A percentile compares a stretch with the other conserved stretches of the same genome.
Conservation (phyloP, 129 eudicot genomes). For the Helianthus tuberosus region DNA sequence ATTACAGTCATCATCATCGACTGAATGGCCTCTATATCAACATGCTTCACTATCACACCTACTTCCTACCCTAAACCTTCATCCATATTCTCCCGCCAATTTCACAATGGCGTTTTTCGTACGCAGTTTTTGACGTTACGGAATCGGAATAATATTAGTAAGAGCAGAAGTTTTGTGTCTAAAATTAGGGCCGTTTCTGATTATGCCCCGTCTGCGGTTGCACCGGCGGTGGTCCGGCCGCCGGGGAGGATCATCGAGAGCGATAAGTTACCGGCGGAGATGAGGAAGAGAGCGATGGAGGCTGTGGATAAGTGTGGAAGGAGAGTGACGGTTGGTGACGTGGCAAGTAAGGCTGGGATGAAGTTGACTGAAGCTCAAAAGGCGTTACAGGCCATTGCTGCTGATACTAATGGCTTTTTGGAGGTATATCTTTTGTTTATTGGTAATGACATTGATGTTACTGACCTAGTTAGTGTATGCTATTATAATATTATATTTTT, state of each 20-base stretch:
- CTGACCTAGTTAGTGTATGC: not conserved
- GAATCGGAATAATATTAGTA: constrained; percentile 19
- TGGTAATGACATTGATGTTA: not conserved
- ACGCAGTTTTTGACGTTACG: not conserved
- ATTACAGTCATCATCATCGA: not conserved
- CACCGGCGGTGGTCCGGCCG: constrained; percentile 26
- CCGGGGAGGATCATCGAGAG: constrained; percentile 79
- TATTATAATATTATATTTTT: not conserved
- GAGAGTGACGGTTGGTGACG: constrained; percentile 92
- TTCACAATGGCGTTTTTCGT: constrained; percentile 23
- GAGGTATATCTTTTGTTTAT: constrained; percentile 44
- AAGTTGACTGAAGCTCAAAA: constrained; percentile 72
- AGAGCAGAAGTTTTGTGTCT: constrained; percentile 22
- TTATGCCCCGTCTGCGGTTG: constrained; percentile 27
- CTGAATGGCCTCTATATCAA: constrained; percentile 68
- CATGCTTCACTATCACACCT: constrained; percentile 47
- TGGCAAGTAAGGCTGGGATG: constrained; percentile 77
- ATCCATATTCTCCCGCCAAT: not conserved
- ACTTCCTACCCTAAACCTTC: constrained; percentile 23
- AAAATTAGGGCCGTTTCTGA: constrained; percentile 48
- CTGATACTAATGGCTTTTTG: constrained; percentile 83
- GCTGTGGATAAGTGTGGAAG: constrained; percentile 77
- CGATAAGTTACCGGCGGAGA: constrained; percentile 75
- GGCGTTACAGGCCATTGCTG: constrained; percentile 92
- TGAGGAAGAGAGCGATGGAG: constrained; percentile 72